Base-by-base conservation (phyloP, 441 rosid species). In the Gossypium davidsonii region DNA sequence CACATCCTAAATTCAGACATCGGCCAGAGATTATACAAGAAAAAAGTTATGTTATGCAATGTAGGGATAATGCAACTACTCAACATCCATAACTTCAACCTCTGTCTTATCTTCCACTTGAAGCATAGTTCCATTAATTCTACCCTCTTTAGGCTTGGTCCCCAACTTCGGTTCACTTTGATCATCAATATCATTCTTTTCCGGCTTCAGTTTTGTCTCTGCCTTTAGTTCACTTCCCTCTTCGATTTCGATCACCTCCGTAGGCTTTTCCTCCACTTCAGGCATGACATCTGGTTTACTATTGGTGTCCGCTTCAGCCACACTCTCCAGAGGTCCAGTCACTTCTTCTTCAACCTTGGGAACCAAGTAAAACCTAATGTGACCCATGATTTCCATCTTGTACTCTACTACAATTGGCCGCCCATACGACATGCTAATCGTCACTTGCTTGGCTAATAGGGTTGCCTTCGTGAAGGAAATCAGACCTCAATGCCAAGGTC, bases 371-470 rank as follows among this genome's bases (percentile, higher is more conserved):
- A 81, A 93, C 69, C 97, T 85, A 39, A 93, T 75, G 74, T 90
- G 84, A 71, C 97, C 97, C 96, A 90, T 91, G 72, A 87, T 92
- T 11, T 93, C 97, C 73, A 93, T 88, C 83, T 87, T 91, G 84
- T 93, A 93, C 81, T 93, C 97, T 0, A 93, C 90, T 64, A 88
- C 94, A 17, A 91, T 91, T 0, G 98, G 98, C 21, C 89, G 85
- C 17, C 91, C 98, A 1, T 90, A 83, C 2, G 95, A 91, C 83
- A 93, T 71, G 74, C 92, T 93, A 82, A 61, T 61, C 9, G 44
- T 61, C 44, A 61, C 46, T 61, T 61, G 21, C 12, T 1, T 4
- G 4, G 66, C 8, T 12, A 61, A 61, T 31, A 21, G 46, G 6
- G 23, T 61, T 31, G 44, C 66, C 66, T 61, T 61, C 3, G 98